phyloP scores from a whole-genome alignment of 768 basidiomycete species.

The Leucocoprinus birnbaumii region DNA sequence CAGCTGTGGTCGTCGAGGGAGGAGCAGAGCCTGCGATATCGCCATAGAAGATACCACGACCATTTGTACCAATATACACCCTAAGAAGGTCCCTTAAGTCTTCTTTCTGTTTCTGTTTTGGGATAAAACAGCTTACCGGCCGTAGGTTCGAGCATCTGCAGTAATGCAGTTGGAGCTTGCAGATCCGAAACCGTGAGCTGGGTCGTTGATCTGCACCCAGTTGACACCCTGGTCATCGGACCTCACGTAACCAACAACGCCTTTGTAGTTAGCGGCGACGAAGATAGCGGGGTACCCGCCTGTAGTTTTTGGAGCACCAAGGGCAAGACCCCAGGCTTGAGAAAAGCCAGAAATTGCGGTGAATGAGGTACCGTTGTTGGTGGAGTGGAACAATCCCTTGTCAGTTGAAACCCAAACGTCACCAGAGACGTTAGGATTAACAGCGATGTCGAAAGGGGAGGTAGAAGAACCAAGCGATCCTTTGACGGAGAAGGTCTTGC shows the following conservation, averaged over 20 bases:
- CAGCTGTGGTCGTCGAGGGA: slow-evolving; percentile 22
- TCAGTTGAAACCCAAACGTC: slow-evolving; percentile 68
- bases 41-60: slow-evolving; percentile 55
- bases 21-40: slow-evolving; percentile 31
- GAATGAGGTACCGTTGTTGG: slow-evolving; percentile 48
- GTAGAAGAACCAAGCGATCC: slow-evolving; percentile 46
- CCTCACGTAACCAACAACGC: slow-evolving; percentile 51
- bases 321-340: slow-evolving; percentile 55
- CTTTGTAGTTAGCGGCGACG: slow-evolving; percentile 49
- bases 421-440: slow-evolving; percentile 50
- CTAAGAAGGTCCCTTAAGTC: slow-evolving; percentile 22
- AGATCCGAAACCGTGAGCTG: slow-evolving; percentile 53
- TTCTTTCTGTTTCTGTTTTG: not conserved
- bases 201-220: slow-evolving; percentile 62
- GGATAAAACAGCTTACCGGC: slow-evolving; percentile 35
- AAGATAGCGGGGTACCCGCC: slow-evolving; percentile 54
- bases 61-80: slow-evolving; percentile 61
- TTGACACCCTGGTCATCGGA: slow-evolving; percentile 53
- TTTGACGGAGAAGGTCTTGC: slow-evolving; percentile 44
- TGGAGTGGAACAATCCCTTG: slow-evolving; percentile 54
- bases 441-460: slow-evolving; percentile 48
- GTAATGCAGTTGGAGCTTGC: slow-evolving; percentile 43
- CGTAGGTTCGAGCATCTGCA: slow-evolving; percentile 52
- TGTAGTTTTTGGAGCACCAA: slow-evolving; percentile 46
- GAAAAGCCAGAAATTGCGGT: slow-evolving; percentile 42